A percentile compares a stretch with the other conserved stretches of the same genome.
phyloP scores from a whole-genome alignment of 345 rosid genomes.

The Dipteronia dyeriana region DNA sequence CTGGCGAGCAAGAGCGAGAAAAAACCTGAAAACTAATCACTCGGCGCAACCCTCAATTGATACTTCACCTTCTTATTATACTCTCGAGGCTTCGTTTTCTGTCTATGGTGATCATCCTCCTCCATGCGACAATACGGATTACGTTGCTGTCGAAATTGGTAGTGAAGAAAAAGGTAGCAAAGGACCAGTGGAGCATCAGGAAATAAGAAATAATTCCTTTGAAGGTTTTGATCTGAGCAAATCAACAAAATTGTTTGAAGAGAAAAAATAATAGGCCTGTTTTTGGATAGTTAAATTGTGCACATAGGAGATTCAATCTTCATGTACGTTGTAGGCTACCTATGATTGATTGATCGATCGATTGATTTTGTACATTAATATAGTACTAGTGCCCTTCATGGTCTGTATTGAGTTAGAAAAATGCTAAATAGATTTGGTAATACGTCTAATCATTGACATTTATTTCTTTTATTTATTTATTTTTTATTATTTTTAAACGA shows the following conservation, averaged over 20 bases:
- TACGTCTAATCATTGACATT: no score
- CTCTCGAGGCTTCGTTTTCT: slow-evolving; percentile 15
- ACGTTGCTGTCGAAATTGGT: slow-evolving; percentile 18
- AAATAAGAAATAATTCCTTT: no score
- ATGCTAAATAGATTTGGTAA: no score
- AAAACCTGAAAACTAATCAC: slow-evolving; percentile 20
- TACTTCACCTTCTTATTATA: slow-evolving; percentile 43
- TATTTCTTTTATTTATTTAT: no score
- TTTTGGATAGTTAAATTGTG: no score
- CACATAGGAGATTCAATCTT: no score
- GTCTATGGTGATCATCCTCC: neutral
- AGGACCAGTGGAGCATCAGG: neutral
- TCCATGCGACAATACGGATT: slow-evolving; percentile 1
- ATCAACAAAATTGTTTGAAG: no score
- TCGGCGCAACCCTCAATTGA: slow-evolving; percentile 11
- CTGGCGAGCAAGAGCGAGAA: slow-evolving; percentile 52
- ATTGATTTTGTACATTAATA: neutral
- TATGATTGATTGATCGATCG: neutral
- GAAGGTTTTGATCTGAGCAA: no score
- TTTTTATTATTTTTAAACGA: no score
- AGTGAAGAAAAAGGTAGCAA: slow-evolving; percentile 12
- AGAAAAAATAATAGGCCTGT: no score
- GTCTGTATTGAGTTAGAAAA: neutral
- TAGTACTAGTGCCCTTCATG: neutral
- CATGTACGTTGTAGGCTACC: no score